phyloP scores from a whole-genome alignment of 768 basidiomycete genomes.

The Hygrophorus pudorinus region DNA sequence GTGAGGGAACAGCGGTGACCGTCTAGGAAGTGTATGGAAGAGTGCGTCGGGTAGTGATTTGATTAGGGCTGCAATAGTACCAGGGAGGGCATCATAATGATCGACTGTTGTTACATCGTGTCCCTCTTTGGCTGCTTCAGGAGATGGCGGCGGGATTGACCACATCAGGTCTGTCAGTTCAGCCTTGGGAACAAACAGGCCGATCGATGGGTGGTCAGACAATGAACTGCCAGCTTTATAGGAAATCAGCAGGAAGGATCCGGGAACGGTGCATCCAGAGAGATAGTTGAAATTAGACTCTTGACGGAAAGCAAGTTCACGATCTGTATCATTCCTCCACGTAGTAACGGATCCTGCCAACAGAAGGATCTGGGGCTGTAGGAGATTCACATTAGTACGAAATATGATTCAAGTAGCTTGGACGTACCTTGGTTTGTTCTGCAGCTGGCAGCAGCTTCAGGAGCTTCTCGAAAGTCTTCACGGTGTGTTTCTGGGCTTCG shows the following conservation, averaged over 20 bases:
- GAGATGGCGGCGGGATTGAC: conserved; percentile 71
- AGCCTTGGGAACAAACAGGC: conserved; percentile 73
- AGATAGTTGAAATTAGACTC: conserved; percentile 74
- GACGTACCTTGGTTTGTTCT: conserved; percentile 43
- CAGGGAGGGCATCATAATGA: conserved; percentile 36
- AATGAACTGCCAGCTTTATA: conserved; percentile 41
- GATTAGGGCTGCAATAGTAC: conserved; percentile 35
- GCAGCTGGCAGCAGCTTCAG: conserved; percentile 35
- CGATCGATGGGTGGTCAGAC: conserved; percentile 32
- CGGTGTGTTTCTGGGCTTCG: conserved; percentile 41
- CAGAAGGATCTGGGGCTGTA: conserved; percentile 43
- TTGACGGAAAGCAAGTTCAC: conserved; percentile 41
- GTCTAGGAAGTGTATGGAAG: conserved; percentile 54
- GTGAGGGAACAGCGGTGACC: conserved; percentile 41
- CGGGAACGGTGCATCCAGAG: conserved; percentile 54
- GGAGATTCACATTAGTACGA: conserved; percentile 57
- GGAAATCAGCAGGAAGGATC: conserved; percentile 43
- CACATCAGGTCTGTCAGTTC: conserved; percentile 75
- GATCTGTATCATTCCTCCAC: conserved; percentile 60
- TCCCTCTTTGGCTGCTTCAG: conserved; percentile 37
- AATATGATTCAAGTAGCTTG: conserved; percentile 67
- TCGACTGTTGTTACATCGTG: conserved; percentile 54
- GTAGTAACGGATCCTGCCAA: conserved; percentile 39
- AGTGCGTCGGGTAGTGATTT: conserved; percentile 43
- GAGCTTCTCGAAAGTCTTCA: conserved; percentile 45